These are phyloP conservation scores for Acacia pycnantha DNA, from an alignment of 331 rosid species.

Conservation along the genomic window DNA sequence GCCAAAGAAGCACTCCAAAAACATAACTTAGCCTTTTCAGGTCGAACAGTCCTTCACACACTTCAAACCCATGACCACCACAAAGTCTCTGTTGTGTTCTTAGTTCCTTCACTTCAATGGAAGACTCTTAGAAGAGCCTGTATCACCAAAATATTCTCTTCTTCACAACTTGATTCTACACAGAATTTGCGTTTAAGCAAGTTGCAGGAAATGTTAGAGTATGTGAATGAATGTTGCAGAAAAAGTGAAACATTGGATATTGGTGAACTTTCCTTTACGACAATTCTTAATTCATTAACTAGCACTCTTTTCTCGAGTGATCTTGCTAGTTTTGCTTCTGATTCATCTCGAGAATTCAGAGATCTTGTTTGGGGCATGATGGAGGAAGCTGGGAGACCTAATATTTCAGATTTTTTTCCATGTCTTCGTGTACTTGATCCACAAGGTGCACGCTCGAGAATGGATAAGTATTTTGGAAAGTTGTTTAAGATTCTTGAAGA, in stretches of 20 bases:
- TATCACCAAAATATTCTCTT: not conserved
- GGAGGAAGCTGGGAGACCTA: not conserved
- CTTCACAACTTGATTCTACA: not conserved
- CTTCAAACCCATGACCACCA: not conserved
- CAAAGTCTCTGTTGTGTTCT: not conserved
- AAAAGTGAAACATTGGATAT: not conserved
- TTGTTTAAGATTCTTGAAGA: not conserved
- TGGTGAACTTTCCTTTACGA: not conserved
- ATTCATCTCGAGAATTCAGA: not conserved
- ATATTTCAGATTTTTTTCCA: not conserved
- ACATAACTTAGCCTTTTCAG: not conserved
- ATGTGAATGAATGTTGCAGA: not conserved
- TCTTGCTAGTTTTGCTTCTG: not conserved
- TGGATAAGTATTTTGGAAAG: not conserved
- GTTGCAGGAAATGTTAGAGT: not conserved
- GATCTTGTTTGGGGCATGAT: not conserved
- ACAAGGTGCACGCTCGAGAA: not conserved
- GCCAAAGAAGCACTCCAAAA: not conserved
- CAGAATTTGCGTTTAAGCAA: not conserved
- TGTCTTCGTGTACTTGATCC: not conserved
- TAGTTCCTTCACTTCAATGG: not conserved
- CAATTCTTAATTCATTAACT: not conserved
- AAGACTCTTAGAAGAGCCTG: not conserved
- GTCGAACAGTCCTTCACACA: not conserved
- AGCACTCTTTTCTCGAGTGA: constrained; percentile 28